Evolutionary conservation across 306 rosid genomes (phyloP).

Genomic region (Trifolium repens): DNA sequence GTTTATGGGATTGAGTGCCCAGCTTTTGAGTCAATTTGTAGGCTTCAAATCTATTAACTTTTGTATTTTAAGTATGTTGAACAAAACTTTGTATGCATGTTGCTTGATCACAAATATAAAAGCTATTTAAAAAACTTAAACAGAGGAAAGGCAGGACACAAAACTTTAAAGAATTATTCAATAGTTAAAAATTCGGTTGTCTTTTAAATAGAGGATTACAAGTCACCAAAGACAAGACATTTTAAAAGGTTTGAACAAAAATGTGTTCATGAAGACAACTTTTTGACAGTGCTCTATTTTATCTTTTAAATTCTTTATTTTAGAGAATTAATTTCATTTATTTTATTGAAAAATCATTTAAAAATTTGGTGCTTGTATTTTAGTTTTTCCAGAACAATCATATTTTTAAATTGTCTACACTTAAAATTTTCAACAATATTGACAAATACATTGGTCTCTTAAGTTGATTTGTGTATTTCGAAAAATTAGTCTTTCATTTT

Average conservation of each 20-base stretch:
- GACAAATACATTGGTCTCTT: no score
- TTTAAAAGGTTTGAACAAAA: slow-evolving; percentile 14
- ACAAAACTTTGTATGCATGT: neutral
- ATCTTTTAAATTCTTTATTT: neutral
- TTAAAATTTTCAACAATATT: no score
- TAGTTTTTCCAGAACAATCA: no score
- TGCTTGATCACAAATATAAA: slow-evolving; percentile 15
- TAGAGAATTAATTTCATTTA: neutral
- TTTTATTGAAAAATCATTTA: no score
- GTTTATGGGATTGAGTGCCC: slow-evolving; percentile 3
- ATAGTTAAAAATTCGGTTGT: neutral
- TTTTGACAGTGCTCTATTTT: neutral
- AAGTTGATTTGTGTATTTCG: no score
- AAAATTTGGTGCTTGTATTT: no score
- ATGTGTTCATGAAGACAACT: slow-evolving; percentile 13
- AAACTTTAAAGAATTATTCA: neutral
- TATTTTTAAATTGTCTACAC: no score
- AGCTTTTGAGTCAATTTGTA: slow-evolving; percentile 7
- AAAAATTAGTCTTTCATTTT: no score
- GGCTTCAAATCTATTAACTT: neutral
- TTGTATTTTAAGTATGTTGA: neutral
- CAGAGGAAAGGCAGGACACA: neutral
- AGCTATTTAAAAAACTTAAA: neutral
- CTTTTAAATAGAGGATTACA: slow-evolving; percentile 14
- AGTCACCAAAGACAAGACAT: slow-evolving; percentile 27